Evolutionary conservation across 306 rosid species (phyloP), one percentile per base, ranked within the genome.

Genomic region (Rosa rugosa): DNA sequence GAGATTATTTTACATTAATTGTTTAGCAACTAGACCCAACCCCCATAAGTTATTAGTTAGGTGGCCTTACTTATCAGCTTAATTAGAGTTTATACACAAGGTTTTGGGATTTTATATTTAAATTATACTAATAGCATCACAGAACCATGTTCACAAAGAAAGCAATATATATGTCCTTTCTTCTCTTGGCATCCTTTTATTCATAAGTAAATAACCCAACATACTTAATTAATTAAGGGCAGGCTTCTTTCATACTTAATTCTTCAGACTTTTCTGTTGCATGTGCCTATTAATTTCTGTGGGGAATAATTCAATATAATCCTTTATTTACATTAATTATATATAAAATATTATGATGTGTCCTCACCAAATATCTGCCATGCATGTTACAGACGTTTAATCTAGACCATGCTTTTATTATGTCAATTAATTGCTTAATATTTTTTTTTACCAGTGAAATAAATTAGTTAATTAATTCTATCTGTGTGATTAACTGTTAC

Each of bases 401-500:
- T 65, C 13, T 14, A 12, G 13, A 62, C 3, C 70, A 65, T 36
- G 70, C 70, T 34, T 16, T 36, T 38, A 65, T 20, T 18, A 38
- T 36, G 70, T 16, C 46, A 36, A 5, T 36, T 63, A 27, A 18
- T 65, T 36, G 8, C 5, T 60, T n/a, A 8, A 25, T 1, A 5
- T 34, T 8, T 56, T 31, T 56, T 8, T 20, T 34, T 36, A 23
- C 38, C 17, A 2, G 34, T 60, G 67, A 64, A 5, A 31, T 14
- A 23, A 17, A 31, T 31, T 2, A 70, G 17, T 23, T 70, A 25
- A 25, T 47, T 18, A 67, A 18, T 38, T 67, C 25, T 67, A 8
- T 47, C 3, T 42, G 6, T 14, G 8, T 9, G 17, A 71, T n/a
- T 49, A 13, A 64, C 23, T 66, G 40, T 20, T 79, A 79, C 87